Base-by-base conservation (phyloP, 495 filamentous ascomycete genomes). In the Daldinia bambusicola region DNA sequence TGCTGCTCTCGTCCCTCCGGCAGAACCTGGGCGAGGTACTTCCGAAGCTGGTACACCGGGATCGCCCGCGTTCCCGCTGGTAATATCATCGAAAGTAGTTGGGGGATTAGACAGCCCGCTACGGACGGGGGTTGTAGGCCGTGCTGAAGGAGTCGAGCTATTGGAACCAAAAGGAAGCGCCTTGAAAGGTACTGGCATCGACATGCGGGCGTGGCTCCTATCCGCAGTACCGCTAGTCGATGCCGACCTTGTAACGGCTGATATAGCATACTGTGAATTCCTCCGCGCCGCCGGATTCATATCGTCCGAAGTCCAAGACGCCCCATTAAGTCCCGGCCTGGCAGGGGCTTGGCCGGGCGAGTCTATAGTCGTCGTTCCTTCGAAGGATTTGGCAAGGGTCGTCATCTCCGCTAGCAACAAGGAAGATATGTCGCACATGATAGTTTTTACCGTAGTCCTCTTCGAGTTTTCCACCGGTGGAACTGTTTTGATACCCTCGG, bases 341-440 rank as follows among this genome's bases (percentile, higher is more conserved):
- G 38, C 61, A 10, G 84, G 75, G 30, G 79, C 65, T 50, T 82
- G 77, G 4, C 81, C 84, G 1, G 92, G 95, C 0, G 94, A 96
- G 58, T 95, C 91, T 55, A 98, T 89, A 2, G 88, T 89, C 22
- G 89, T 88, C 74, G 93, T 86, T 16, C 81, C 92, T 79, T 98
- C 94, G 57, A 95, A 86, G 0, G 91, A 93, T 70, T 89, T 94
- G 64, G 94, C 95, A 66, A 97, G 89, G 4, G 89, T 90, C 34
- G 92, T 92, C 85, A 99, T 87, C 76, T 98, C 95, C 9, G 91
- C 92, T 22, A 99, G 84, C 41, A 99, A 80, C 16, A 91, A 74
- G 18, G 93, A 90, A 4, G 93, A 95, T 52, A 97, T 87, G 79
- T 98, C 94, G 76, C 95, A 97, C 85, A 98, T 90, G 68, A 97